A percentile compares a stretch with the other conserved stretches of the same genome.
Evolutionary conservation across 306 rosid genomes (phyloP).

Genomic region (Sphenostylis stenocarpa): DNA sequence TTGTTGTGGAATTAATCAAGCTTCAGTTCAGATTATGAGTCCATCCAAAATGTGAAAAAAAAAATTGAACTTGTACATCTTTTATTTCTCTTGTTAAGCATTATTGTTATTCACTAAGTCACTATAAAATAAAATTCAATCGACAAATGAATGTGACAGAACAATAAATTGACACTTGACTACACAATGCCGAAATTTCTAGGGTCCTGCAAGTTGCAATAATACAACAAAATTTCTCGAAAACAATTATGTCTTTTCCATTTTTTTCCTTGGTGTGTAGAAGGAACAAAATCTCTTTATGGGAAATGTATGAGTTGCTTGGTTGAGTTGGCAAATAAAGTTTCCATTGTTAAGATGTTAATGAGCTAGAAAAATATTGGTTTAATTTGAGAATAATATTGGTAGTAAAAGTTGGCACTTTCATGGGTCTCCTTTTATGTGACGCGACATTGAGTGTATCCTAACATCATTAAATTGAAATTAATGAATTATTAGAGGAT

Average conservation of each 20-base stretch:
- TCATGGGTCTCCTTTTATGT: slow-evolving; percentile 25
- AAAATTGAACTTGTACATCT: no score
- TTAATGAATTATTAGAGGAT: slow-evolving; percentile 28
- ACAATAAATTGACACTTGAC: slow-evolving; percentile 25
- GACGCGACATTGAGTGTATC: slow-evolving; percentile 23
- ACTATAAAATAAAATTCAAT: not conserved
- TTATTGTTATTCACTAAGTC: not conserved
- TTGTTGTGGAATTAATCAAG: no score
- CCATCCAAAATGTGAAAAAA: no score
- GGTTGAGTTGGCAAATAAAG: slow-evolving; percentile 30
- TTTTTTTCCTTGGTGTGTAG: not conserved
- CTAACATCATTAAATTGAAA: slow-evolving; percentile 27
- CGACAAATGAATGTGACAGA: slow-evolving; percentile 10
- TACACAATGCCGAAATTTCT: slow-evolving; percentile 4
- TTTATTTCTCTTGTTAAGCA: no score
- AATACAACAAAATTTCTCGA: not conserved
- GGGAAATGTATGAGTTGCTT: slow-evolving; percentile 6
- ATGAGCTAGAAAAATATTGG: no score
- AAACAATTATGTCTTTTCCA: not conserved
- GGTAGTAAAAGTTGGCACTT: not conserved
- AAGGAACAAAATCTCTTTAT: slow-evolving; percentile 10
- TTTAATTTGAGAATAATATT: not conserved
- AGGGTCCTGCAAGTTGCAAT: slow-evolving; percentile 8
- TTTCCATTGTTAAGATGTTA: not conserved
- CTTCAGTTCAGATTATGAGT: no score